Base-by-base conservation (phyloP, 2,329 filamentous ascomycete species). In the Ramularia endophylla region DNA sequence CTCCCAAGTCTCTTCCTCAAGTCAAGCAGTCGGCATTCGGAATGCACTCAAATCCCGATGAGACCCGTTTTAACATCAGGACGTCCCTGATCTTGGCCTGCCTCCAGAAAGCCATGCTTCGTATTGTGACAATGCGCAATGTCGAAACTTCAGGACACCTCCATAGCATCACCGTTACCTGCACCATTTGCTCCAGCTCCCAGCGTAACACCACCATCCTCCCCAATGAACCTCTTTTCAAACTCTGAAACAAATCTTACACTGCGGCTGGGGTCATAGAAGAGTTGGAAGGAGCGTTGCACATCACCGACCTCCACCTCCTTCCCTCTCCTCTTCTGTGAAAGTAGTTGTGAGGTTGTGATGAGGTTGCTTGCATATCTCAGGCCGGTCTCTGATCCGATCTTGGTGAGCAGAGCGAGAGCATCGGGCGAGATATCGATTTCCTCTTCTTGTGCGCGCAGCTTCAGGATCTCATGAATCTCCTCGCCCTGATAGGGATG, bases 301-400 rank as follows among this genome's bases (percentile, higher is more conserved):
- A 98, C 89, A 60, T 98, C 92, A 41, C 87, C 80, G 43, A 95
- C 77, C 43, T 77, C 79, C 35, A 98, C 86, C 58, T 90, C 83
- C 65, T 86, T 87, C 12, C 84, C 83, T 59, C 81, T 84, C 52
- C 89, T 80, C 75, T 95, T 97, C 57, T 85, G 81, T 48, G 80
- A 81, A 36, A 97, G 76, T 32, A 98, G 77, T 64, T 94, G 85
- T 4, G 87, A 92, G 2, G 92, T 95, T 16, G 86, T 94, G 66
- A 98, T 95, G 41, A 98, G 81, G 63, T 98, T 95, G 70, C 87
- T 94, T n/a, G 89, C 90, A 63, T 98, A 98, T 54, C 92, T 78
- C 37, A 98, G 74, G 17, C 90, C 90, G 1, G 88, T 83, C 65
- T 98, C 92, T 58, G 89, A 78, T 20, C 89, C 92, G 56, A 97